Evolutionary conservation across 2,329 filamentous ascomycete genomes (phyloP).

Genomic region (Allantophomopsis cytisporea): DNA sequence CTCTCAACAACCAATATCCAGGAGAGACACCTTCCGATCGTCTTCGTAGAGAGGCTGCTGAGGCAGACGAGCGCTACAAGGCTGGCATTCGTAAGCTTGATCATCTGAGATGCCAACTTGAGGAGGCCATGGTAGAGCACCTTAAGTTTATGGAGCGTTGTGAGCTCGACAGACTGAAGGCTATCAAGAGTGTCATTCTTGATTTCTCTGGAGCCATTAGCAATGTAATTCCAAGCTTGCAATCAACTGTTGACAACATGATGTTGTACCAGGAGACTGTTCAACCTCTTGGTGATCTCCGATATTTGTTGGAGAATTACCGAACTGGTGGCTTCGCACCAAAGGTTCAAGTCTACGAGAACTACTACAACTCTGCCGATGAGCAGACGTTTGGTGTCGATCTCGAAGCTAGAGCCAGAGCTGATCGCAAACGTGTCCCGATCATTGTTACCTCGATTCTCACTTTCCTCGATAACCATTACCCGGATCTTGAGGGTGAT

Average conservation of each 20-base stretch:
- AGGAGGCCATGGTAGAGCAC: constrained; percentile 87
- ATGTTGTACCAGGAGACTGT: constrained; percentile 98
- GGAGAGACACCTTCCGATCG: constrained; percentile 85
- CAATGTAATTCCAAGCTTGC: constrained; percentile 92
- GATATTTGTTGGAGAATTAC: constrained; percentile 94
- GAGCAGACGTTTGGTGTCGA: constrained; percentile 97
- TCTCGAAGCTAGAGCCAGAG: constrained; percentile 84
- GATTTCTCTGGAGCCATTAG: constrained; percentile 96
- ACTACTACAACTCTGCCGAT: constrained; percentile 97
- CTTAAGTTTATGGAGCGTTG: constrained; percentile 95
- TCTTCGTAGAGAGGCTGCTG: constrained; percentile 74
- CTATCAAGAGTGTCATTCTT: constrained; percentile 93
- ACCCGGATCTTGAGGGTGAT: constrained; percentile 93
- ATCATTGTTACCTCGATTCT: constrained; percentile 84
- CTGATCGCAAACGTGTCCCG: constrained; percentile 90
- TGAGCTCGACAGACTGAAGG: constrained; percentile 89
- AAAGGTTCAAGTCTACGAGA: constrained; percentile 87
- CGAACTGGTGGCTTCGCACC: constrained; percentile 87
- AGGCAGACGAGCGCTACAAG: constrained; percentile 92
- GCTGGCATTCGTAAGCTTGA: constrained; percentile 74
- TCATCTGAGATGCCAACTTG: constrained; percentile 81
- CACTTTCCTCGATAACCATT: constrained; percentile 91
- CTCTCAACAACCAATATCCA: constrained; percentile 77
- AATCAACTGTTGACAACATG: constrained; percentile 96
- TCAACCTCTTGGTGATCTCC: constrained; percentile 79